Evolutionary conservation across 148 eudicot species (phyloP), one percentile per base, ranked within the genome.

Genomic region (Fagopyrum homotropicum): DNA sequence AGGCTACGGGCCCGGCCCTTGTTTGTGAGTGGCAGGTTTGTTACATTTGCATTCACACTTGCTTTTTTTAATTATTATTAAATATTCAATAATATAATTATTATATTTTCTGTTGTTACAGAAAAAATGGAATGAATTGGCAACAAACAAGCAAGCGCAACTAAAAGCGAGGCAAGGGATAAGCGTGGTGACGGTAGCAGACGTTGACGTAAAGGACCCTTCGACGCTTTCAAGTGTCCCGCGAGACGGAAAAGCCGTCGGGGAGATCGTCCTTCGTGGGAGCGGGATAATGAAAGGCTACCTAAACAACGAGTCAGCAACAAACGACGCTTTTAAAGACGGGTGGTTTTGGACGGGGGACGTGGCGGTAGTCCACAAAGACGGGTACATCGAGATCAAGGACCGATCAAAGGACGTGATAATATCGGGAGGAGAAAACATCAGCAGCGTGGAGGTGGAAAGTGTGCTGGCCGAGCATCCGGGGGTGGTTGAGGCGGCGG

Each of bases 231-330:
- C 76, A 64, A 86, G 94, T 16, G 91, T 93, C 14, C 84, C 86
- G 0, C 83, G 75, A 1, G 89, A 93, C n/a, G 98, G 93, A 22
- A 82, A 70, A 15, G 72, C 92, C 0, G 80, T 73, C 79, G 98
- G 98, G 0, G 98, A 93, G 54, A 89, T 93, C 43, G 90, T 89
- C 6, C 78, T 93, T 0, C 85, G 94, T 0, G 97, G 94, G 1
- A 93, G 94, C 57, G 89, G 98, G 22, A 85, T 93, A 71, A 93
- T 93, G 98, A 93, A 93, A 60, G 97, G 98, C 11, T 93, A 93
- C 73, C 76, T 80, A 0, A 90, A 89, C 56, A 82, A 93, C 48
- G 82, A 86, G 46, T 49, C 48, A 1, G 97, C 82, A 19, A 93
- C 86, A 0, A n/a, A 66, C 2, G 75, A 84, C 14, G 97, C 92